Conservation (phyloP, 768 basidiomycete genomes). For the Auricularia auricula-judae region DNA sequence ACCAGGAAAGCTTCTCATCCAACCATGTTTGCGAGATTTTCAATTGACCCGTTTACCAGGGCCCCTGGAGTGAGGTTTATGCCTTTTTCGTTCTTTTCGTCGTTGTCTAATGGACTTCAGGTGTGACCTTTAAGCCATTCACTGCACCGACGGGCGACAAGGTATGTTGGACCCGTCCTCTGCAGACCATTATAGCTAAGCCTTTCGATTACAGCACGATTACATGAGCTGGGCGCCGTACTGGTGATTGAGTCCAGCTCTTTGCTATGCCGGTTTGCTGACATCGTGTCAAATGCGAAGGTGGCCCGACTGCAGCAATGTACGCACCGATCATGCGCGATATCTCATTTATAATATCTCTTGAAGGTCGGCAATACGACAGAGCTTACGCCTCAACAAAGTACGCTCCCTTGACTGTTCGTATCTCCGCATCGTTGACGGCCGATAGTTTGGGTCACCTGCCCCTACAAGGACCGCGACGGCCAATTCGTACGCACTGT, state of each 20-base stretch:
- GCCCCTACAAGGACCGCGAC: slow-evolving; percentile 44
- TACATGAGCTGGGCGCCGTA: slow-evolving; percentile 14
- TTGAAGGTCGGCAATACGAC: slow-evolving; percentile 44
- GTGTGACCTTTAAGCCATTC: neutral
- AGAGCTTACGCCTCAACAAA: slow-evolving; percentile 38
- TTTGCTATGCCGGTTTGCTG: neutral
- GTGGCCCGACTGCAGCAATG: slow-evolving; percentile 47
- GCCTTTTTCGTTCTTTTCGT: neutral
- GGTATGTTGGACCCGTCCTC: neutral
- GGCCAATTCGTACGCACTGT: slow-evolving; percentile 23
- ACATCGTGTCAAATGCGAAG: slow-evolving; percentile 25
- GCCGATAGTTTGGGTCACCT: slow-evolving; percentile 41
- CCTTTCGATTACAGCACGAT: slow-evolving; percentile 4
- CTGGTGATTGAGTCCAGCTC: neutral
- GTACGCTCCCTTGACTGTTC: slow-evolving; percentile 18
- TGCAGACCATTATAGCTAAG: neutral
- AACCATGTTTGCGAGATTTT: too few species aligned
- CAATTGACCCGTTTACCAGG: neutral
- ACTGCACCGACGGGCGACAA: neutral
- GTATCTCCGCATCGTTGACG: neutral
- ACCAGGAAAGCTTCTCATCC: neutral
- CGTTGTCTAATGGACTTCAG: neutral
- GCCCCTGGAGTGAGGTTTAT: slow-evolving; percentile 3
- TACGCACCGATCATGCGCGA: too few species aligned
- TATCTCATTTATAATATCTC: neutral